phyloP scores from a whole-genome alignment of 106 monocot species.

The Dioscorea alata region DNA sequence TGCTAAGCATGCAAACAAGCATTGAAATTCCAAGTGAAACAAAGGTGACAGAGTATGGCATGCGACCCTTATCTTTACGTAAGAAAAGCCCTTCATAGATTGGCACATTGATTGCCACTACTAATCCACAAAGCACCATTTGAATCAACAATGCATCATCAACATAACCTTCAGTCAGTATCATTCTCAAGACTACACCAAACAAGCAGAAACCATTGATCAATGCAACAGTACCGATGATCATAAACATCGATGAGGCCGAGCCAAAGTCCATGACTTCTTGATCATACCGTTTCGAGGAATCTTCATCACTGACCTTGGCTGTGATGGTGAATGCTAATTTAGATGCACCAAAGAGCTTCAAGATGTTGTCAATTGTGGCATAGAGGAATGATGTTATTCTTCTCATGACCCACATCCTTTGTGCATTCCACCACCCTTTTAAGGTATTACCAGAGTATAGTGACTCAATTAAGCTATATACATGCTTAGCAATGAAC shows the following conservation, averaged over 20 bases:
- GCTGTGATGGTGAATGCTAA: constrained; percentile 22
- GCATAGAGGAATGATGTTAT: constrained; percentile 24
- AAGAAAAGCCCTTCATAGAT: constrained; percentile 13
- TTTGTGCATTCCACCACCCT: constrained; percentile 51
- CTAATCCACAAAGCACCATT: background rate
- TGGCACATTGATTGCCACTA: constrained; percentile 7
- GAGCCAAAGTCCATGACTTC: constrained; percentile 43
- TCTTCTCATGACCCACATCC: constrained; percentile 28
- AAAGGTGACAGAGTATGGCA: constrained; percentile 5
- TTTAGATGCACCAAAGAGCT: constrained; percentile 6
- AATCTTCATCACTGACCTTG: constrained; percentile 28
- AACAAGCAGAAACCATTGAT: constrained; percentile 11
- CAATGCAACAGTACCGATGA: constrained; percentile 11
- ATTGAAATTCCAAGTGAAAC: constrained; percentile 2
- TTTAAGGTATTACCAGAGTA: constrained; percentile 10
- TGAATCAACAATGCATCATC: constrained; percentile 9
- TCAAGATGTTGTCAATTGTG: constrained; percentile 19
- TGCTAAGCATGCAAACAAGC: background rate
- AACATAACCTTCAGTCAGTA: background rate
- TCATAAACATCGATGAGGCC: constrained; percentile 12
- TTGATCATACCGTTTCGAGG: constrained; percentile 22
- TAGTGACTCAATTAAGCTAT: constrained; percentile 27
- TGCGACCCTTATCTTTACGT: constrained; percentile 5
- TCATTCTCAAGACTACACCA: constrained; percentile 1
- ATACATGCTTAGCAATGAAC: constrained; percentile 7